Evolutionary conservation across 2,329 filamentous ascomycete species (phyloP).

Genomic region (Botrytis paeoniae): DNA sequence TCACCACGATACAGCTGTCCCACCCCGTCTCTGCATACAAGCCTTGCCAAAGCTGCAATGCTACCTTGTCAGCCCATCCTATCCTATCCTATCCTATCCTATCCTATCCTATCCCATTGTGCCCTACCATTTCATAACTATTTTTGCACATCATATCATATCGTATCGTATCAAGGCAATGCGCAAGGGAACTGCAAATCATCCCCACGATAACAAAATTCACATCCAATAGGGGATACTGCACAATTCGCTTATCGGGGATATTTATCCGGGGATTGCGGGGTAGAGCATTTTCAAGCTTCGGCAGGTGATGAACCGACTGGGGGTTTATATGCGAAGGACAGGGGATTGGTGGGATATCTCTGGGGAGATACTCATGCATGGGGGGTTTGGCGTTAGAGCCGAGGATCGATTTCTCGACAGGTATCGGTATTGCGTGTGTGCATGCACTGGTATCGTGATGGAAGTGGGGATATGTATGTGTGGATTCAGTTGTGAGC

Average conservation of each 20-base stretch:
- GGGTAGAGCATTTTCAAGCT: conserved; percentile 1
- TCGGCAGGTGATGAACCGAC: conserved; percentile 3
- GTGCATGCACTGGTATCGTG: not conserved
- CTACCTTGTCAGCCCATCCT: not conserved
- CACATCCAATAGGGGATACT: not conserved
- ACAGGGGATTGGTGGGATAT: conserved; percentile 2
- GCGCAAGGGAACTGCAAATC: not conserved
- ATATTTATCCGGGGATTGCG: conserved; percentile 1
- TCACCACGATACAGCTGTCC: not conserved
- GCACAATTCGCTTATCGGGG: not conserved
- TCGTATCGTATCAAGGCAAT: not conserved
- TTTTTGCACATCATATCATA: not conserved
- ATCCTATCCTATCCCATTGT: not conserved
- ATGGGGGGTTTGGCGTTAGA: not conserved
- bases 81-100: not conserved
- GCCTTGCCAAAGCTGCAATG: not conserved
- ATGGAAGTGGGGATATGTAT: not conserved
- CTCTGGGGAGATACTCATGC: not conserved
- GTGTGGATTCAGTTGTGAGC: not conserved
- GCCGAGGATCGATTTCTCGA: not conserved
- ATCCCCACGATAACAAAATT: not conserved
- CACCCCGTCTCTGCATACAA: not conserved
- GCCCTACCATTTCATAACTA: not conserved
- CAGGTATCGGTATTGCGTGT: not conserved
- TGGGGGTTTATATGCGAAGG: not conserved